phyloP scores from a whole-genome alignment of 2,329 filamentous ascomycete species.

The Ophiocordyceps polyrhachis-furcata region DNA sequence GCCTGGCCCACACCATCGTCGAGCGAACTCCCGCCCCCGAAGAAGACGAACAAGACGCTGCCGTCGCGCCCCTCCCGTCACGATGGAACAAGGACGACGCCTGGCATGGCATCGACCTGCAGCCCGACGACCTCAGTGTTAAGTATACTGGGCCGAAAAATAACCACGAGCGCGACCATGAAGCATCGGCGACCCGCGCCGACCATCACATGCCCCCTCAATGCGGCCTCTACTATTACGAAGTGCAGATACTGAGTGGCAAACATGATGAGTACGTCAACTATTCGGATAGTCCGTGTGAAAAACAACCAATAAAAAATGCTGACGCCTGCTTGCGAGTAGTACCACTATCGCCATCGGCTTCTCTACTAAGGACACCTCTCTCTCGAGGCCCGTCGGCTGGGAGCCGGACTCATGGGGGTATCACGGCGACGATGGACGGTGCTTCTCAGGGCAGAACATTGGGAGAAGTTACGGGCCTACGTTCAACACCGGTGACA shows the following conservation, averaged over 20 bases:
- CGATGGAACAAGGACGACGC: conserved; percentile 72
- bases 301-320: background rate
- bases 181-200: conserved; percentile 66
- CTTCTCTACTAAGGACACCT: conserved; percentile 35
- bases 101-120: conserved; percentile 52
- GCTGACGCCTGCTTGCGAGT: conserved; percentile 2
- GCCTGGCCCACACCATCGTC: conserved; percentile 67
- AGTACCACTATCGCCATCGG: conserved; percentile 45
- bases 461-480: conserved; percentile 38
- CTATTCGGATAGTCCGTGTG: background rate
- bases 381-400: conserved; percentile 37
- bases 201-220: conserved; percentile 76
- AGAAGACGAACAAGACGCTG: conserved; percentile 34
- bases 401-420: conserved; percentile 53
- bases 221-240: conserved; percentile 90
- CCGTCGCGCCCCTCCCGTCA: conserved; percentile 52
- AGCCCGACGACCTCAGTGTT: conserved; percentile 55
- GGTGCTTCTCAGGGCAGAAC: conserved; percentile 37
- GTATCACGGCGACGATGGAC: conserved; percentile 50
- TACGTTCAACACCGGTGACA: conserved; percentile 34
- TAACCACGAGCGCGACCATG: conserved; percentile 38
- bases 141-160: conserved; percentile 32
- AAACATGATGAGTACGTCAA: conserved; percentile 35
- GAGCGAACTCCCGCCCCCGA: conserved; percentile 49
- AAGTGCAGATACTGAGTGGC: conserved; percentile 36